Evolutionary conservation across 1,139 yeast genomes (phyloP).

Genomic region (Taphrina wiesneri): DNA sequence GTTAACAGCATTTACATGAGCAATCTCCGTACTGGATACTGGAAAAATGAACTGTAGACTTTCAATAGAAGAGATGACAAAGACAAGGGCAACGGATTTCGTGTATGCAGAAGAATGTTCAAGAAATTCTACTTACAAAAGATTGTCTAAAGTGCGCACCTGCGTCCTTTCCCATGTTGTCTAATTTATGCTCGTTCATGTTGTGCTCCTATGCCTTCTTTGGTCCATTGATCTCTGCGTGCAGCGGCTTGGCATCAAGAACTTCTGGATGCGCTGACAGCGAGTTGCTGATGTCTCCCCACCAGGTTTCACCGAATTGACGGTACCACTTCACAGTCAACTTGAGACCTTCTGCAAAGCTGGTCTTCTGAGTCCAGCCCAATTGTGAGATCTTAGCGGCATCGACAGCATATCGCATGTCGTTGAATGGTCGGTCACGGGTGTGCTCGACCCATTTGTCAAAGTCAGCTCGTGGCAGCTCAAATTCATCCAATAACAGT

Average conservation of each 20-base stretch:
- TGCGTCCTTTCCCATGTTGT: not conserved
- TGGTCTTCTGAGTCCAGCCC: constrained; percentile 55
- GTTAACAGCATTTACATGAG: not conserved
- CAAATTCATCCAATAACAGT: constrained; percentile 44
- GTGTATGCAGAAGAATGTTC: not conserved
- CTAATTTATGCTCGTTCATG: not conserved
- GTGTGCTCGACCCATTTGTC: constrained; percentile 46
- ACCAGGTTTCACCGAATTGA: constrained; percentile 44
- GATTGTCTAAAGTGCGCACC: not conserved
- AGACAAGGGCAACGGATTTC: not conserved
- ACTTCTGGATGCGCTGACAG: constrained; percentile 40
- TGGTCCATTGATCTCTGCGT: constrained; percentile 11
- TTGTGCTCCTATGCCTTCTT: not conserved
- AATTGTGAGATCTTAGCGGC: constrained; percentile 46
- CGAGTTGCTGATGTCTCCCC: constrained; percentile 43
- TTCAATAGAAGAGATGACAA: not conserved
- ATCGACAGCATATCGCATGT: constrained; percentile 52
- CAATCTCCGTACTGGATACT: no score
- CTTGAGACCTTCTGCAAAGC: constrained; percentile 49
- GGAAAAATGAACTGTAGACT: no score
- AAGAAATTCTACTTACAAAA: not conserved
- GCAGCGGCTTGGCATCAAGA: constrained; percentile 4
- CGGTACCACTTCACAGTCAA: constrained; percentile 48
- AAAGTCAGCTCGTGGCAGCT: constrained; percentile 40
- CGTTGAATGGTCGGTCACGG: constrained; percentile 57